Base-by-base conservation (phyloP, 768 basidiomycete genomes). In the Mrakia blollopis region DNA sequence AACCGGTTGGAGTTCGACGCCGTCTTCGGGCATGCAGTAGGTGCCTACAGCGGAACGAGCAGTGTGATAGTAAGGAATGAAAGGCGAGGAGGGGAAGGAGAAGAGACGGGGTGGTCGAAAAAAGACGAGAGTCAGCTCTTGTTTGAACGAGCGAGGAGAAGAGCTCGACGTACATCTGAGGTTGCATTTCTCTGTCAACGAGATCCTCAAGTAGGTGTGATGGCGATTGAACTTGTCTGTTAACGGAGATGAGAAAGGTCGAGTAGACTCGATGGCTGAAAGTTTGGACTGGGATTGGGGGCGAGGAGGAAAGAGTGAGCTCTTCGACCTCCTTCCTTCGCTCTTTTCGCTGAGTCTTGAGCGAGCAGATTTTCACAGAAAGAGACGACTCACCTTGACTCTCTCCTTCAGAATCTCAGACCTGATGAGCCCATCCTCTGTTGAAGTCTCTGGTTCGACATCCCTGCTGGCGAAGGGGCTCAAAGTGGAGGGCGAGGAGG, bases 151-250 rank as follows among this genome's bases (percentile, higher is more conserved):
- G 8, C 61, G 50, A 37, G 61, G 52, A 79, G 18, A 47, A 39
- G 16, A 39, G 28, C 30, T 28, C 35, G 18, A 82, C 85, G 54
- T 78, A 91, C 93, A 94, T 84, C 93, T 88, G 75, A 95, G 85
- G 85, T 94, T 95, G 84, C 93, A 95, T 78, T 88, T 86, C 83
- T 94, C 93, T 0, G 93, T 94, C 50, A 94, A 84, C 1, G 91
- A 92, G 72, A 94, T 93, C 44, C 93, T 89, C n/a, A 95, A 87
- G 83, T 95, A 95, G 82, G 92, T 89, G 82, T 94, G 93, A 74
- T 85, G 86, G 30, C 92, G 86, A 41, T 85, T 82, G 81, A 89
- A 92, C 4, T 88, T 85, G 80, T 93, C 92, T n/a, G 89, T 82
- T 9, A 92, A 84, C 6, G 80, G 67, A 4, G 71, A 72, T 16